Evolutionary conservation across 495 filamentous ascomycete genomes (phyloP).

Genomic region (Aspergillus diversus): DNA sequence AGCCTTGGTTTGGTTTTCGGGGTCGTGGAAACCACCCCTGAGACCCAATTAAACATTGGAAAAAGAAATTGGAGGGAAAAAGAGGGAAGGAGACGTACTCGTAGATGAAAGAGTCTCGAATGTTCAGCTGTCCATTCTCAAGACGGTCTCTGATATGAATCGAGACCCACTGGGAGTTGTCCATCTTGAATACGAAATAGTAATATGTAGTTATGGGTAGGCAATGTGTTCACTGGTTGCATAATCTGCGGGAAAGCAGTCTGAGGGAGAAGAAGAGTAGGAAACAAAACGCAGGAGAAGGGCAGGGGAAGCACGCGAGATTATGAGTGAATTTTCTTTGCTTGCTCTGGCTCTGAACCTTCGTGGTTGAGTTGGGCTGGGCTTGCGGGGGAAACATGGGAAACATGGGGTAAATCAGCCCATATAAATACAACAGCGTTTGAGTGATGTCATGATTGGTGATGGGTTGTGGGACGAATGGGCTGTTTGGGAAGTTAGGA

Average conservation of each 20-base stretch:
- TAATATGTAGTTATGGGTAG: not conserved
- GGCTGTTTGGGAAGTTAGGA: not conserved
- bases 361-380: not conserved
- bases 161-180: constrained; percentile 42
- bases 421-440: not conserved
- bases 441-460: not conserved
- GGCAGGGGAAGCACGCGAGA: not conserved
- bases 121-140: constrained; percentile 33
- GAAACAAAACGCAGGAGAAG: not conserved
- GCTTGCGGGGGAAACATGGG: not conserved
- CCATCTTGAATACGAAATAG: constrained; percentile 20
- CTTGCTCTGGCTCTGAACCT: not conserved
- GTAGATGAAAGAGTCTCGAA: constrained; percentile 41
- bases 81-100: constrained; percentile 24
- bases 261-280: not conserved
- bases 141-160: constrained; percentile 46
- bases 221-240: not conserved
- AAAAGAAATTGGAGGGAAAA: too few species aligned
- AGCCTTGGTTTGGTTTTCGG: constrained; percentile 30
- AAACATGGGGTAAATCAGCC: not conserved
- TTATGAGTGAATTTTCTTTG: not conserved
- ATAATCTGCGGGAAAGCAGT: not conserved
- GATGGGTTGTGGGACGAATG: not conserved
- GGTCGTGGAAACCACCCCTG: constrained; percentile 41
- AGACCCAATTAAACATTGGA: constrained; percentile 8